These are phyloP conservation scores for Mycena rebaudengoi DNA, from an alignment of 768 basidiomycete species.

Conservation along the genomic window DNA sequence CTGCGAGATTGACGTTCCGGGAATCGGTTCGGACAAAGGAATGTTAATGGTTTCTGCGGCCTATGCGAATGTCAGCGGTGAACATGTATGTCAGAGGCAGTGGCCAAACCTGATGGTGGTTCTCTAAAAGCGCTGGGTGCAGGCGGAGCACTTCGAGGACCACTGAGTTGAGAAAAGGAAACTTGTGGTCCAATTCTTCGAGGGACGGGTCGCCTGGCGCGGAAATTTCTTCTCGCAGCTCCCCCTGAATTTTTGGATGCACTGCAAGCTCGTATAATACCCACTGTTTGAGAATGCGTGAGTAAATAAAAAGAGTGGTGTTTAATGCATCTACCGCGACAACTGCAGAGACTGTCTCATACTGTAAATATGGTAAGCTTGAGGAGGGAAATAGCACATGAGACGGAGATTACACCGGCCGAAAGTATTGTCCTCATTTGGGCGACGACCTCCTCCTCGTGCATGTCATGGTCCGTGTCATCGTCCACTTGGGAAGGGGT, in stretches of 20 bases:
- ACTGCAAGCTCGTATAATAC: conserved; percentile 67
- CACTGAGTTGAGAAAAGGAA: conserved; percentile 67
- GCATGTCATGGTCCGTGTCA: conserved; percentile 46
- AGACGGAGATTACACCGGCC: conserved; percentile 49
- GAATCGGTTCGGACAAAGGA: conserved; percentile 62
- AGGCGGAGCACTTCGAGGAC: conserved; percentile 69
- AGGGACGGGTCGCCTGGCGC: conserved; percentile 56
- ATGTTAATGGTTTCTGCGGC: conserved; percentile 60
- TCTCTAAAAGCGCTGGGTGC: conserved; percentile 69
- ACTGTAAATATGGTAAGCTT: conserved; percentile 23
- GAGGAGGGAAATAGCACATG: conserved; percentile 9
- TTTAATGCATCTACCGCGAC: conserved; percentile 43
- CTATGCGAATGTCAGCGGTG: conserved; percentile 37
- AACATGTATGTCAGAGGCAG: background rate
- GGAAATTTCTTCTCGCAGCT: conserved; percentile 64
- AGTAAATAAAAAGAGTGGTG: background rate
- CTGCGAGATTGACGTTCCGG: conserved; percentile 50
- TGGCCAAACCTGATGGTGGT: conserved; percentile 63
- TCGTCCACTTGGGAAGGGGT: conserved; percentile 46
- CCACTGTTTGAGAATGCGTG: conserved; percentile 64
- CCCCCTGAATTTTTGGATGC: conserved; percentile 58
- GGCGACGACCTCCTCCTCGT: conserved; percentile 60
- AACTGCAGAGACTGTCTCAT: conserved; percentile 58
- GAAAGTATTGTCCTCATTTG: conserved; percentile 73
- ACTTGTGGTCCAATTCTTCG: conserved; percentile 57